phyloP scores from a whole-genome alignment of 169 alveolate species.

The Eimeria sp. region DNA sequence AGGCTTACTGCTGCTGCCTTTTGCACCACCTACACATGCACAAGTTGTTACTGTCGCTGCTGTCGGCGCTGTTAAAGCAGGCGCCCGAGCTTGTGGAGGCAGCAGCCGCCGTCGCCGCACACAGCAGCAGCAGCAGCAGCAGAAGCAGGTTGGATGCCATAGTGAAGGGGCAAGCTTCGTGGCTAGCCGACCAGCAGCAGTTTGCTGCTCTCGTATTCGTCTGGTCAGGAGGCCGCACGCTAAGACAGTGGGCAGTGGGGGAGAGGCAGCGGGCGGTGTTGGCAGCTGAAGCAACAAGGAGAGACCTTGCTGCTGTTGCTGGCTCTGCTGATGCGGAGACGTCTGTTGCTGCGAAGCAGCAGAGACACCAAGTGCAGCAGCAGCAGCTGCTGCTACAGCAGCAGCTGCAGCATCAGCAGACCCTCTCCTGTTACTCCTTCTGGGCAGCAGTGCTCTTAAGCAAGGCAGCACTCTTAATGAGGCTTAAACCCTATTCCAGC shows the following conservation, averaged over 20 bases:
- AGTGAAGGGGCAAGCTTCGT: conserved; percentile 9
- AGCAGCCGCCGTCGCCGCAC: not conserved
- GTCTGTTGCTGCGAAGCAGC: not conserved
- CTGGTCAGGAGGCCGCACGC: conserved; percentile 68
- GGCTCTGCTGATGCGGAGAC: not conserved
- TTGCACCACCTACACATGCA: conserved; percentile 77
- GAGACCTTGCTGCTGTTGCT: conserved; percentile 75
- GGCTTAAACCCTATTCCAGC: not conserved
- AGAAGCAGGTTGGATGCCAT: conserved; percentile 2
- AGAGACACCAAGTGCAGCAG: not conserved
- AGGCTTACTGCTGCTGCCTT: conserved; percentile 80
- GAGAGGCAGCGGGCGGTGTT: conserved; percentile 72
- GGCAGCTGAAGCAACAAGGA: conserved; percentile 25
- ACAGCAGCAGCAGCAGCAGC: conserved; percentile 40
- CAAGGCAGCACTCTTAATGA: conserved; percentile 35
- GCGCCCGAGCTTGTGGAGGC: conserved; percentile 29
- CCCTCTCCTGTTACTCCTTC: conserved; percentile 65
- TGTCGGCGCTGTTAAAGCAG: conserved; percentile 12
- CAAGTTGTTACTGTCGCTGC: conserved; percentile 30
- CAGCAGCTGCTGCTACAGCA: conserved; percentile 31
- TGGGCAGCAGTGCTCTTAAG: conserved; percentile 68
- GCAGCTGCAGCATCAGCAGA: conserved; percentile 63
- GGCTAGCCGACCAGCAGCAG: conserved; percentile 57
- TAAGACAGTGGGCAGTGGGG: conserved; percentile 77
- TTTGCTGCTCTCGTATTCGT: conserved; percentile 65